phyloP scores from a whole-genome alignment of 805 yeast genomes.

The Schwanniomyces occidentalis region DNA sequence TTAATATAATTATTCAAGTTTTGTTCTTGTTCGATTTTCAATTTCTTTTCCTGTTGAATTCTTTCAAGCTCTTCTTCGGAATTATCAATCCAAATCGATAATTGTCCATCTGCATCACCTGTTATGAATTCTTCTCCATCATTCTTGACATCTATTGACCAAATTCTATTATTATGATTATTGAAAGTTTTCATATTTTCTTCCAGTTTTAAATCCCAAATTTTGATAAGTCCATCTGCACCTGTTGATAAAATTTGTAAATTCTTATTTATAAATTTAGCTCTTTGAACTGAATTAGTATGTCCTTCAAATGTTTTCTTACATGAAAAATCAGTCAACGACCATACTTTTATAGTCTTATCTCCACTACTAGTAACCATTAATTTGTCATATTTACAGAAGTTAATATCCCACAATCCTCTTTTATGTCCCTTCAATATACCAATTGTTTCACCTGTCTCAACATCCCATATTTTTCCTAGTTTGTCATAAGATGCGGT shows the following conservation, averaged over 20 bases:
- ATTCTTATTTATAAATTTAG: constrained; percentile 64
- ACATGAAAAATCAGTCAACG: constrained; percentile 73
- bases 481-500: constrained; percentile 94
- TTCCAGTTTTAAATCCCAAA: constrained; percentile 73
- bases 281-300: constrained; percentile 86
- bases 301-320: constrained; percentile 89
- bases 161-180: constrained; percentile 88
- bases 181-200: constrained; percentile 85
- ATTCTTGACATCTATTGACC: constrained; percentile 75
- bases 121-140: constrained; percentile 72
- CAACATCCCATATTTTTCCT: constrained; percentile 85
- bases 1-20: constrained; percentile 72
- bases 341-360: constrained; percentile 88
- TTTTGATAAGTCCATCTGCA: constrained; percentile 85
- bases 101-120: constrained; percentile 95
- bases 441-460: constrained; percentile 84
- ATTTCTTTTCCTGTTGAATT: constrained; percentile 50
- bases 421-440: constrained; percentile 87
- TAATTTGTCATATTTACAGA: constrained; percentile 76
- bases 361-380: constrained; percentile 90
- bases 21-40: constrained; percentile 84
- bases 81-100: constrained; percentile 86
- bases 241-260: constrained; percentile 77
- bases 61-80: constrained; percentile 69
- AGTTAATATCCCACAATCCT: constrained; percentile 90